Base-by-base conservation (phyloP, 495 filamentous ascomycete species). In the Penicillium coffeae region DNA sequence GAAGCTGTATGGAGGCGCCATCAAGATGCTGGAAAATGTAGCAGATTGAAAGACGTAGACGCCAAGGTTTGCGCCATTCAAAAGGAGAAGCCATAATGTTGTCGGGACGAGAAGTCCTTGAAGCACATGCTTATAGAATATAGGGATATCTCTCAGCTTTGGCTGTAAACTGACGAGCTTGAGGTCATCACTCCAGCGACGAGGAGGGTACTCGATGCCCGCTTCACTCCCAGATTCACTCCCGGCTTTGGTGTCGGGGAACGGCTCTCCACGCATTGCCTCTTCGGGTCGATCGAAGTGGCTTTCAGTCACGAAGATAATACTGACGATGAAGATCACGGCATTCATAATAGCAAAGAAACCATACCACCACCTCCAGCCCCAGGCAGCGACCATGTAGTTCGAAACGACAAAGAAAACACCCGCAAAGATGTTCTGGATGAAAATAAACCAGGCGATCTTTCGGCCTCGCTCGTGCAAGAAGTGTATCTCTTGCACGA, bases 291-390 rank as follows among this genome's bases (percentile, higher is more conserved):
- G 22, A 3, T 46, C 48, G 19, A 51, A 60, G 3, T 47, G 33
- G 21, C 53, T 51, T 9, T 60, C 57, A 1, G 48, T 33, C 2
- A 60, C 47, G 21, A 56, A 56, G 1, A 54, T 6, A 13, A 56
- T 18, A 0, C 42, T 18, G 6, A 60, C 32, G 8, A 57, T 1
- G 20, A 56, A 38, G 1, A 53, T 50, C 21, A 51, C 32, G 0
- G 45, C 47, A 20, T 47, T 56, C 47, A 54, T 42, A 27, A 60
- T 48, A 4, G 37, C 47, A 50, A 60, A 56, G 27, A 60, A 45
- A 0, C 53, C 53, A 33, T 60, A 60, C 57, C 57, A 57, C 57
- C 57, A 60, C 36, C 54, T 48, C 57, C 57, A 60, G 0, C 57
- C 57, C 46, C 51, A 50, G 3, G 39, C 38, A 3, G 27, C 33